phyloP scores from a whole-genome alignment of 2,329 filamentous ascomycete genomes.

The Cryphonectria carpinicola region DNA sequence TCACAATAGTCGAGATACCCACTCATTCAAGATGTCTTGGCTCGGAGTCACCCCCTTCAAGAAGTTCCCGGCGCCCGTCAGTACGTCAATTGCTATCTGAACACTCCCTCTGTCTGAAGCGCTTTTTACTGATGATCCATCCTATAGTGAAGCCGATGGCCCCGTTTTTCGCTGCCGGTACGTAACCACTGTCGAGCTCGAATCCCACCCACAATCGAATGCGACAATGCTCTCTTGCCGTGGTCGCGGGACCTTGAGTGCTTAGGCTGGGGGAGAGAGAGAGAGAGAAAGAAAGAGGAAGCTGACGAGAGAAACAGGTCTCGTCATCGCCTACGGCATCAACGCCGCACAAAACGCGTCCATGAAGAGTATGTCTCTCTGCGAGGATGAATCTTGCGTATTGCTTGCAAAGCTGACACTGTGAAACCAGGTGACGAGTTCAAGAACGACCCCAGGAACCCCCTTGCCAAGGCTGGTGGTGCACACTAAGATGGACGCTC shows the following conservation, averaged over 20 bases:
- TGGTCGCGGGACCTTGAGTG: background rate
- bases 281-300: constrained; percentile 27
- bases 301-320: constrained; percentile 54
- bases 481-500: constrained; percentile 46
- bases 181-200: constrained; percentile 42
- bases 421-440: constrained; percentile 78
- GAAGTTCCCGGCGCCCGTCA: constrained; percentile 79
- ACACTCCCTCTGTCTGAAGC: constrained; percentile 19
- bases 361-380: constrained; percentile 67
- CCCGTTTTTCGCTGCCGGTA: constrained; percentile 96
- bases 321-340: constrained; percentile 88
- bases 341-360: constrained; percentile 80
- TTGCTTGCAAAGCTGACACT: constrained; percentile 25
- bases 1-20: constrained; percentile 41
- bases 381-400: background rate
- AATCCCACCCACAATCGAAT: background rate
- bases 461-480: constrained; percentile 53
- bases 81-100: constrained; percentile 60
- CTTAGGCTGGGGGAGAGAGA: constrained; percentile 26
- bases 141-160: constrained; percentile 81
- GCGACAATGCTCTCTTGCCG: background rate
- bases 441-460: constrained; percentile 97
- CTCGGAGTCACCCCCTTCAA: constrained; percentile 69
- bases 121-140: constrained; percentile 36
- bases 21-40: constrained; percentile 69